Evolutionary conservation across 2,329 filamentous ascomycete species (phyloP).

Genomic region (Amauroascus niger): DNA sequence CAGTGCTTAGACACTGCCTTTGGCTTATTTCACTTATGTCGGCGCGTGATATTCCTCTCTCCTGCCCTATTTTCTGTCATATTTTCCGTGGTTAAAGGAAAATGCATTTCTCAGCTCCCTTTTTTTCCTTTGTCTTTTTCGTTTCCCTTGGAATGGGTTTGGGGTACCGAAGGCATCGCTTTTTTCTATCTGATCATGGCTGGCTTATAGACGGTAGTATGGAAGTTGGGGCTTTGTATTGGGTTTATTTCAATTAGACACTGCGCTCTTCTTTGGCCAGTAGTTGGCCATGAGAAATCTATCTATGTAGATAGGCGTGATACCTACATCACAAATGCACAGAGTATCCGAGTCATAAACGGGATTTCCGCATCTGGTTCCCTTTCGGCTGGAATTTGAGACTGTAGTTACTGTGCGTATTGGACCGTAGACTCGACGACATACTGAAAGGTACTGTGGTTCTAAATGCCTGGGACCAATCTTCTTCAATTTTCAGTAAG

Average conservation of each 20-base stretch:
- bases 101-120: conserved; percentile 4
- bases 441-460: too few relatives aligned
- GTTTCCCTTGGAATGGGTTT: conserved; percentile 15
- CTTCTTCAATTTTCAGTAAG: too few relatives aligned
- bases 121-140: conserved; percentile 9
- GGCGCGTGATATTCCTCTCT: not conserved
- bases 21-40: not conserved
- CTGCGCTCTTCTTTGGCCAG: not conserved
- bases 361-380: not conserved
- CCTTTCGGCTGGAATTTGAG: not conserved
- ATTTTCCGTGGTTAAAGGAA: not conserved
- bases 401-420: too few relatives aligned
- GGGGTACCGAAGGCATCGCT: not conserved
- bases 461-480: too few relatives aligned
- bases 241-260: not conserved
- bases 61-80: too few relatives aligned
- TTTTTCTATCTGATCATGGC: not conserved
- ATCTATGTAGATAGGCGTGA: not conserved
- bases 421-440: too few relatives aligned
- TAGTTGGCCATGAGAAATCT: not conserved
- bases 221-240: not conserved
- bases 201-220: conserved; percentile 4
- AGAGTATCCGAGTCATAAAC: not conserved
- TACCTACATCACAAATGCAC: not conserved
- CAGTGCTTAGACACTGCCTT: not conserved